Conservation (phyloP, 202 grass and related monocot species). For the Saccharum hybrid region DNA sequence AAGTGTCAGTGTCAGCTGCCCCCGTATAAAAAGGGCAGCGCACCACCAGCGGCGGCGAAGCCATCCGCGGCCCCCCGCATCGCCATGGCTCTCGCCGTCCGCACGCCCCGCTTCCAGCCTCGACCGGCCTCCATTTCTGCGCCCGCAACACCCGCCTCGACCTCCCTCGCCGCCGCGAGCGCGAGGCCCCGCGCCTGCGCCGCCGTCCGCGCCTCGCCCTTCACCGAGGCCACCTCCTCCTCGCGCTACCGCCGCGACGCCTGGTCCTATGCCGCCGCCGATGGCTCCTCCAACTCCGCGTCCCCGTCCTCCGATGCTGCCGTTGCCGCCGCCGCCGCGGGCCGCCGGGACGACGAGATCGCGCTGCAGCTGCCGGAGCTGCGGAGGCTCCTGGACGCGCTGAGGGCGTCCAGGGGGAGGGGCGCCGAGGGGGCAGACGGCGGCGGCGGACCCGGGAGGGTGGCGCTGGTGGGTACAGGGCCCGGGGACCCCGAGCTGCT, state of each 20-base stretch:
- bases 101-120: conserved; percentile 14
- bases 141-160: no score
- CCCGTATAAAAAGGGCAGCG: neutral
- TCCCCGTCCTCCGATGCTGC: neutral
- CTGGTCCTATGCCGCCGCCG: conserved; percentile 63
- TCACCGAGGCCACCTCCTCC: conserved; percentile 84
- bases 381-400: conserved; percentile 66
- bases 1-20: conserved; percentile 5
- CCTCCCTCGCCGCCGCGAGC: no score
- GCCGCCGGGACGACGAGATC: conserved; percentile 77
- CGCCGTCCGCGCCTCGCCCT: conserved; percentile 61
- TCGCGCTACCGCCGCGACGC: conserved; percentile 73
- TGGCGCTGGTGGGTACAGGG: conserved; percentile 89
- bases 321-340: conserved; percentile 1
- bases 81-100: conserved; percentile 55
- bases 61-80: neutral
- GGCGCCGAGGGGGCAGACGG: conserved; percentile 14
- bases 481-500: conserved; percentile 89
- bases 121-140: no score
- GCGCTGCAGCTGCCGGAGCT: conserved; percentile 82
- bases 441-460: conserved; percentile 55
- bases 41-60: neutral
- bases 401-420: conserved; percentile 52
- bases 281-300: conserved; percentile 11
- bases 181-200: neutral